Evolutionary conservation across 305 asterid genomes (phyloP).

Genomic region (Fraxinus greggii): DNA sequence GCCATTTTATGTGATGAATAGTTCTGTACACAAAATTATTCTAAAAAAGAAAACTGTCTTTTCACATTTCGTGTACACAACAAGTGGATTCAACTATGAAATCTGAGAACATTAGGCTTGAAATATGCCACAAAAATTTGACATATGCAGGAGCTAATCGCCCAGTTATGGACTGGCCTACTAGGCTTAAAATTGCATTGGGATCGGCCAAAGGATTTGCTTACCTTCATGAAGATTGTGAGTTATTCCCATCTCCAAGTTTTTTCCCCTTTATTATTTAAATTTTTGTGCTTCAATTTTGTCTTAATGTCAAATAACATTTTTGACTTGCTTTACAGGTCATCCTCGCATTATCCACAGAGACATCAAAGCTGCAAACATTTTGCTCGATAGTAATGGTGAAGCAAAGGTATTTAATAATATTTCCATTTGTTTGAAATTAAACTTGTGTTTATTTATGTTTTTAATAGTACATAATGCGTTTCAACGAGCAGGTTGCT

Average conservation of each 20-base stretch:
- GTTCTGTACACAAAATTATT: no score
- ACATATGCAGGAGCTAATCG: slow-evolving; percentile 44
- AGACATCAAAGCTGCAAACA: slow-evolving; percentile 85
- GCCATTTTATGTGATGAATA: no score
- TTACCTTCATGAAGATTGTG: slow-evolving; percentile 91
- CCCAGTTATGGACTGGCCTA: slow-evolving; percentile 68
- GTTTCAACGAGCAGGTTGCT: slow-evolving; percentile 54
- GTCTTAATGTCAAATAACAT: neutral
- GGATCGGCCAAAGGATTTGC: slow-evolving; percentile 94
- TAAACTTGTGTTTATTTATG: neutral
- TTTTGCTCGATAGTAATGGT: slow-evolving; percentile 53
- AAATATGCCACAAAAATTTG: neutral
- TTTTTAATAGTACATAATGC: neutral
- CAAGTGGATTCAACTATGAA: neutral
- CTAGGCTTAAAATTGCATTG: slow-evolving; percentile 66
- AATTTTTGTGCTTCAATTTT: neutral
- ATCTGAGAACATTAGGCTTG: neutral
- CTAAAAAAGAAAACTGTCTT: neutral
- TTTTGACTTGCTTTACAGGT: slow-evolving; percentile 33
- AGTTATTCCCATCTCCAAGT: neutral
- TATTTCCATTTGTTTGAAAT: neutral
- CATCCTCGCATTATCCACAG: slow-evolving; percentile 91
- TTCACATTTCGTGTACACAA: neutral
- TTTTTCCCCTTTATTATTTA: neutral
- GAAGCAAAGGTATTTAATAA: slow-evolving; percentile 71